Percentiles rank a stretch among this genome's conserved stretches.
Evolutionary conservation across 208 protist genomes (phyloP).

Genomic region (Trichomonas tenax): DNA sequence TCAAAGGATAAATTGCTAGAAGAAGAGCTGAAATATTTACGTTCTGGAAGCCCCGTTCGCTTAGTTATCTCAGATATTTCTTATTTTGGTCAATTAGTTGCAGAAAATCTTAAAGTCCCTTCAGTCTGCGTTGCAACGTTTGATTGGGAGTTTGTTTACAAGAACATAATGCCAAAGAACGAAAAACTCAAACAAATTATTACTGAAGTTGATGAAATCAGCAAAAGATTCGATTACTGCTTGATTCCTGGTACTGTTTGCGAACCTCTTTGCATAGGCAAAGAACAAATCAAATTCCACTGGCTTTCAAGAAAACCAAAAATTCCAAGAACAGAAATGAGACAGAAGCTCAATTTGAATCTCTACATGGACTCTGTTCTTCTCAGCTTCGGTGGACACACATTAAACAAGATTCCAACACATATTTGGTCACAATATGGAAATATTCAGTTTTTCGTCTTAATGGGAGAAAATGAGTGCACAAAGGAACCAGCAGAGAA

Average conservation of each 20-base stretch:
- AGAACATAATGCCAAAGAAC: not conserved
- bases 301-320: not conserved
- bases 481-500: not conserved
- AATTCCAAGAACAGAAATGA: not conserved
- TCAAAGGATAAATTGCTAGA: not conserved
- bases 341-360: not conserved
- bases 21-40: not conserved
- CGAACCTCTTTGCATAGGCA: not conserved
- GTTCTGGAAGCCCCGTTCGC: not conserved
- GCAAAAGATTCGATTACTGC: not conserved
- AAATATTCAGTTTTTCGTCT: slow-evolving; percentile 2
- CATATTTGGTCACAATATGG: not conserved
- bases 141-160: not conserved
- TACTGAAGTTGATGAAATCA: not conserved
- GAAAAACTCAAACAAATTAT: not conserved
- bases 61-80: slow-evolving; percentile 1
- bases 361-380: not conserved
- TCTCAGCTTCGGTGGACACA: not conserved
- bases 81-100: not conserved
- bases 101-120: not conserved
- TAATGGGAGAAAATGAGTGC: not conserved
- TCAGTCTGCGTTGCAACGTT: not conserved
- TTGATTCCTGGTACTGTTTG: not conserved
- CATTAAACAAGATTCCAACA: not conserved
- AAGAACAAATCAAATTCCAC: not conserved